Conservation (phyloP, 2,329 filamentous ascomycete species). For the Aspergillus ibericus region DNA sequence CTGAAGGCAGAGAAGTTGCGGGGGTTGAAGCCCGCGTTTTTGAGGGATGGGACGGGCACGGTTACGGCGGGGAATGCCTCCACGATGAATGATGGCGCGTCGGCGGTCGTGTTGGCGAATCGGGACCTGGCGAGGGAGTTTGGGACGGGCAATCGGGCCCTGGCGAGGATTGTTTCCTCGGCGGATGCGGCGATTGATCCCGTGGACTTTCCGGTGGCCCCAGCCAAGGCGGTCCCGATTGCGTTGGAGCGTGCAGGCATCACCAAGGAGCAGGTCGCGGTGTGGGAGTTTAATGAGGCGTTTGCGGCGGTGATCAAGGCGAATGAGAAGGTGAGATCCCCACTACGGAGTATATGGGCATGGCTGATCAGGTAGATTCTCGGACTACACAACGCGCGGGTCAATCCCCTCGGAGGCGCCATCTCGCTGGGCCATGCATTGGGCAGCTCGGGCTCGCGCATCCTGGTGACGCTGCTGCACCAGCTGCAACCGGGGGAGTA, state of each 20-base stretch:
- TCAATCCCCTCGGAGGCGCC: conserved; percentile 86
- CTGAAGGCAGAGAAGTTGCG: conserved; percentile 84
- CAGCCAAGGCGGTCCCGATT: conserved; percentile 86
- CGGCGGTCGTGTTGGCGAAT: conserved; percentile 81
- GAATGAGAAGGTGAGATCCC: conserved; percentile 80
- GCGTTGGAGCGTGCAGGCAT: conserved; percentile 87
- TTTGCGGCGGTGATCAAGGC: conserved; percentile 95
- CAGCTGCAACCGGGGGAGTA: conserved; percentile 91
- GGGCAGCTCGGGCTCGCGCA: conserved; percentile 89
- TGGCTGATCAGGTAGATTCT: conserved; percentile 60
- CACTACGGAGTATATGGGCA: too few relatives aligned
- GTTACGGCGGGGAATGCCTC: conserved; percentile 95
- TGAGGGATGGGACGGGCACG: conserved; percentile 79
- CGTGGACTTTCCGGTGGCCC: conserved; percentile 92
- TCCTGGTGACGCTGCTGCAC: conserved; percentile 85
- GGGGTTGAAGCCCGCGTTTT: conserved; percentile 86
- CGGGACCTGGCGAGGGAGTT: conserved; percentile 78
- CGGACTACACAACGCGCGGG: conserved; percentile 72
- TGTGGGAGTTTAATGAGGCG: conserved; percentile 99
- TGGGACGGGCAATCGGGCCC: conserved; percentile 71
- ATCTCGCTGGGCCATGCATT: conserved; percentile 90
- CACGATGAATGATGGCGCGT: conserved; percentile 91
- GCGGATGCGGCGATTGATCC: conserved; percentile 89
- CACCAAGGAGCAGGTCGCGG: conserved; percentile 82
- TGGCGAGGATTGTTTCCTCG: conserved; percentile 82